A percentile compares a stretch with the other conserved stretches of the same genome.
These are phyloP conservation scores for Cladobotryum mycophilum DNA, from an alignment of 2,329 filamentous ascomycete species.

Conservation along the genomic window DNA sequence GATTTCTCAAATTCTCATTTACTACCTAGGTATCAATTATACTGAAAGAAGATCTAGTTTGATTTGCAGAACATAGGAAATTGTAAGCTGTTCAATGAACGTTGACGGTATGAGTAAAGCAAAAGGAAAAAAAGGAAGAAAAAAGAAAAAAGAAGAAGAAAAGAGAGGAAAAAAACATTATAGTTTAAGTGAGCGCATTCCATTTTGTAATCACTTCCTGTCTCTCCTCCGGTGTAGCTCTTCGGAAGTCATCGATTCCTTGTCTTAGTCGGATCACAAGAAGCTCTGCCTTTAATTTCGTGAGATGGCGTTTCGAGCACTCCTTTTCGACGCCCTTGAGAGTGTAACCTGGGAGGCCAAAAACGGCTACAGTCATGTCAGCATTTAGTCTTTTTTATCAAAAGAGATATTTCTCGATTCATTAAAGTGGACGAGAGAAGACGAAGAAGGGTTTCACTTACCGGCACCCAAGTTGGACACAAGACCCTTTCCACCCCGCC, in stretches of 20 bases:
- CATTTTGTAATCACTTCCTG: slow-evolving; percentile 22
- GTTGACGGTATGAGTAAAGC: too few species aligned
- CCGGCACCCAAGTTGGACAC: slow-evolving; percentile 38
- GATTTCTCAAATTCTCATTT: too few species aligned
- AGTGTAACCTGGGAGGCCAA: slow-evolving; percentile 44
- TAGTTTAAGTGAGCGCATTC: slow-evolving; percentile 11
- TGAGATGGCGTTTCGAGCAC: slow-evolving; percentile 28
- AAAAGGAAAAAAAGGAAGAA: not conserved
- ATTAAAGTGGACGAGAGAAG: not conserved
- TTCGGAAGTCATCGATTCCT: slow-evolving; percentile 24
- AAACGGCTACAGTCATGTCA: slow-evolving; percentile 27
- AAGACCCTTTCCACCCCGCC: slow-evolving; percentile 36
- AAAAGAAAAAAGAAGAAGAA: not conserved
- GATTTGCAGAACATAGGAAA: too few species aligned
- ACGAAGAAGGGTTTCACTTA: slow-evolving; percentile 7
- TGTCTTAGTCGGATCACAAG: slow-evolving; percentile 26
- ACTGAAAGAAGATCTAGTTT: too few species aligned
- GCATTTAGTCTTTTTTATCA: not conserved
- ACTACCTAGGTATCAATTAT: too few species aligned
- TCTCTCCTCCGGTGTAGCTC: slow-evolving; percentile 16
- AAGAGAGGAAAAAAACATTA: not conserved
- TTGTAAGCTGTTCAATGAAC: too few species aligned
- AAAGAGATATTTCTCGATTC: not conserved
- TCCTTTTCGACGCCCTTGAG: slow-evolving; percentile 50
- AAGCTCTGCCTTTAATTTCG: slow-evolving; percentile 27